Evolutionary conservation across 2,329 filamentous ascomycete species (phyloP).

Genomic region (Rhytidhysteron rufulum): DNA sequence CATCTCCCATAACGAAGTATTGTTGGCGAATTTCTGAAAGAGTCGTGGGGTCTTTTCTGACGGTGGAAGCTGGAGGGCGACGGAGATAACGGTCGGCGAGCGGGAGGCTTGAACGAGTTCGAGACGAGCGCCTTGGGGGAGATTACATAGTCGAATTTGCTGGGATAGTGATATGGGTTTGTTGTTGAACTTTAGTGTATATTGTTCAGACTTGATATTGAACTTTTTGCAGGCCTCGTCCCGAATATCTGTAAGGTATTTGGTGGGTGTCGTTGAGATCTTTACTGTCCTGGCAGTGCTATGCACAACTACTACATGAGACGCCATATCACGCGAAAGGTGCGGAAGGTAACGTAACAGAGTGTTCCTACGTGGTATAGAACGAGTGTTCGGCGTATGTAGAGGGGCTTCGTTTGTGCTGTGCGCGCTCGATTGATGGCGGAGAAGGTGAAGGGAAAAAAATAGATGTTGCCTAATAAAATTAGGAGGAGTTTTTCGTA

Average conservation of each 20-base stretch:
- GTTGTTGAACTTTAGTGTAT: constrained; percentile 82
- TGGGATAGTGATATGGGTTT: constrained; percentile 82
- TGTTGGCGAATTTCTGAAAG: constrained; percentile 81
- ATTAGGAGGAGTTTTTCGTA: constrained; percentile 29
- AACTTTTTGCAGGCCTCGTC: constrained; percentile 85
- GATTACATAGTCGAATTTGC: constrained; percentile 76
- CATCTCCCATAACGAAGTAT: constrained; percentile 84
- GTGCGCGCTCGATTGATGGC: constrained; percentile 23
- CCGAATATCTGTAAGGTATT: constrained; percentile 78
- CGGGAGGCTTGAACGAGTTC: constrained; percentile 86
- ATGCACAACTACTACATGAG: constrained; percentile 84
- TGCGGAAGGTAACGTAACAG: constrained; percentile 18
- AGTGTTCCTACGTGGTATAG: constrained; percentile 23
- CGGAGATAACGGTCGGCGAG: constrained; percentile 78
- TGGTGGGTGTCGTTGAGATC: constrained; percentile 79
- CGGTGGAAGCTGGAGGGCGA: constrained; percentile 81
- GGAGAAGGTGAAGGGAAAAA: constrained; percentile 24
- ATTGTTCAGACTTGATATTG: constrained; percentile 67
- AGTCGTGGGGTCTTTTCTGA: constrained; percentile 69
- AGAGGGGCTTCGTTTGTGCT: constrained; percentile 15
- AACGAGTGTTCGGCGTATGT: constrained; percentile 21
- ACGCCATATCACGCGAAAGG: constrained; percentile 61
- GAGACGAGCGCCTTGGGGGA: constrained; percentile 81
- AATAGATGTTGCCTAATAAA: constrained; percentile 17
- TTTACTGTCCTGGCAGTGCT: constrained; percentile 71